Percentiles rank a stretch among this genome's conserved stretches.
phyloP scores from a whole-genome alignment of 2,329 filamentous ascomycete genomes.

The Microsporum audouinii region DNA sequence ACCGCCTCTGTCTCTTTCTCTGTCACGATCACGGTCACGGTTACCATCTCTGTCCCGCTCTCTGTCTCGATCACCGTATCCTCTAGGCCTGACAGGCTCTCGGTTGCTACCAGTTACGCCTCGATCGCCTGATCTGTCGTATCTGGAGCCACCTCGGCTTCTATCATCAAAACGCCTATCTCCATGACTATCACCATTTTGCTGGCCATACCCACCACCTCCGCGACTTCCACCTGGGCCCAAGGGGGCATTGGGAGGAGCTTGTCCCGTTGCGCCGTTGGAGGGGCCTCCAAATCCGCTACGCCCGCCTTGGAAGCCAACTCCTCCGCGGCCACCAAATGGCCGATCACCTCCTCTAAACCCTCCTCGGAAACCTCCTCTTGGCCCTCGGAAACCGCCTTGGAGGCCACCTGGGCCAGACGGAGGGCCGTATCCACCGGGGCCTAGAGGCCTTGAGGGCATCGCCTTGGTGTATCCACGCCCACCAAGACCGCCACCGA shows the following conservation, averaged over 20 bases:
- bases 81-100: conserved; percentile 63
- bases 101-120: conserved; percentile 64
- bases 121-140: conserved; percentile 35
- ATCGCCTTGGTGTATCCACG: conserved; percentile 81
- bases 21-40: conserved; percentile 46
- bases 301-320: conserved; percentile 49
- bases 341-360: conserved; percentile 44
- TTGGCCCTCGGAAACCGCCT: conserved; percentile 38
- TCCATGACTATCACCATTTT: conserved; percentile 33
- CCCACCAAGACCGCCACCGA: conserved; percentile 84
- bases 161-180: conserved; percentile 46
- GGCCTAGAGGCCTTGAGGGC: conserved; percentile 58
- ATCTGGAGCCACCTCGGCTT: conserved; percentile 37
- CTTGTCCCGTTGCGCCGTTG: conserved; percentile 26
- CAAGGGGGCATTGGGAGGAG: conserved; percentile 41
- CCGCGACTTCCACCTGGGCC: conserved; percentile 47
- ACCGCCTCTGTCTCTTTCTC: conserved; percentile 23
- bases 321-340: conserved; percentile 40
- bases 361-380: conserved; percentile 41
- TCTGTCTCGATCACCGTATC: conserved; percentile 46
- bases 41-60: conserved; percentile 38
- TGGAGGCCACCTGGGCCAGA: conserved; percentile 46
- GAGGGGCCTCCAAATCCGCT: conserved; percentile 33
- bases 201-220: conserved; percentile 33
- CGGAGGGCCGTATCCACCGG: conserved; percentile 45